Base-by-base conservation (phyloP, 208 protist species). In the Trypanosoma mega region DNA sequence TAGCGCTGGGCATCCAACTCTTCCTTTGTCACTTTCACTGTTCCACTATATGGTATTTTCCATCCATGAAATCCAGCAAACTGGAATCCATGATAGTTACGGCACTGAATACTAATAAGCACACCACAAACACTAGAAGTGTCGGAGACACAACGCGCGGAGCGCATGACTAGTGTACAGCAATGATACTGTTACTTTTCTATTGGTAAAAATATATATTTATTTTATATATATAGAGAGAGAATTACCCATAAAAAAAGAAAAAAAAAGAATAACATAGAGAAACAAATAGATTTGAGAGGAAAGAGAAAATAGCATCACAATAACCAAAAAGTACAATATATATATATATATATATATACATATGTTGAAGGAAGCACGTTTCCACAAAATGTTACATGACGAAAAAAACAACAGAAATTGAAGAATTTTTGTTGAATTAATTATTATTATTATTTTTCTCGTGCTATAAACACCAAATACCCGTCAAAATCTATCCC, bases 51-150 rank as follows among this genome's bases (percentile, higher is more conserved):
- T 3, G 87, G 87, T 8, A 93, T 68, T 27, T 69, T 85, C 82
- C 82, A 93, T n/a, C 82, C 80, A 56, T 90, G 77, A 51, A 90
- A 86, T 48, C 78, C 70, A 21, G 77, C 77, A 62, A 90, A 90
- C 37, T 88, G 82, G 55, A 90, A 90, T 31, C 79, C 82, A 56
- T 92, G 85, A 54, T 89, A 87, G 18, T 20, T 37, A 36, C 79
- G 66, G 14, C 44, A 36, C 24, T 75, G 57, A 37, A 49, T 7
- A 23, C 49, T 0, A 12, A 73, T 45, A 14, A 69, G 44, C 2
- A 31, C 20, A 41, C 7, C 36, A 20, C 46, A 50, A 4, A 29
- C 18, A 18, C 21, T 23, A 34, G 27, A n/a, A 18, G 36, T 49
- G 52, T 20, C 44, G 39, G 48, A n/a, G n/a, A 55, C 11, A 26